A percentile compares a stretch with the other conserved stretches of the same genome.
Evolutionary conservation across 805 yeast genomes (phyloP).

Genomic region (Blastobotrys peoriensis): DNA sequence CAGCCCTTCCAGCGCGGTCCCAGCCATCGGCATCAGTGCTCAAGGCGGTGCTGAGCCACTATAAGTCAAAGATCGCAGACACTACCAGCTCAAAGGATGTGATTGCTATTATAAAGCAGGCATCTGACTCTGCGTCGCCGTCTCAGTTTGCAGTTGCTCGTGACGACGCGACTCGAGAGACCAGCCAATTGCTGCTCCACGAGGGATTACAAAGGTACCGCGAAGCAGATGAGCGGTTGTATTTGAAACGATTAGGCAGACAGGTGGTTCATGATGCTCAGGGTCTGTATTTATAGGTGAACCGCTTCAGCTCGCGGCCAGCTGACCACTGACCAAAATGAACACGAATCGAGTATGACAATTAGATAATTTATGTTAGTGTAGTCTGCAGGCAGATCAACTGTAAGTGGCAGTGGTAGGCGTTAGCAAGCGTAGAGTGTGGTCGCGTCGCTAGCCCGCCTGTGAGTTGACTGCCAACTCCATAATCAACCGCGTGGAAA

Average conservation of each 20-base stretch:
- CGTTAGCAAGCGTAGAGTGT: no score
- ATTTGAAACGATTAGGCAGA: conserved; percentile 20
- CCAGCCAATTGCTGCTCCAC: conserved; percentile 6
- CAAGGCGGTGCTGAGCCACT: conserved; percentile 19
- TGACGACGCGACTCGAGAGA: conserved; percentile 4
- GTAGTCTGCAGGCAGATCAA: no score
- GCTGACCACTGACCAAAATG: no score
- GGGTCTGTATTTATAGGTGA: conserved; percentile 11
- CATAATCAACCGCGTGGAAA: conserved; percentile 90
- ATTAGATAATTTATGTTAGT: no score
- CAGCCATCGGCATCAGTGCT: conserved; percentile 20
- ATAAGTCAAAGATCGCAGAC: conserved; percentile 10
- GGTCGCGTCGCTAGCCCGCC: no score
- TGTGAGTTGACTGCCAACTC: conserved; percentile 95
- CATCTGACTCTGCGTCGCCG: conserved; percentile 25
- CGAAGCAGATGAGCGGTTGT: conserved; percentile 22
- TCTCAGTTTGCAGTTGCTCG: conserved; percentile 12
- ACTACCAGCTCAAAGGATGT: conserved; percentile 25
- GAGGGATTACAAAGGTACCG: conserved; percentile 18
- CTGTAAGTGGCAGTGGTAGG: no score
- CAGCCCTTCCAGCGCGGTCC: conserved; percentile 15
- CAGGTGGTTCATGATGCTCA: conserved; percentile 18
- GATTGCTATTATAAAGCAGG: conserved; percentile 23
- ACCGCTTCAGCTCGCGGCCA: no score
- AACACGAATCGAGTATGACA: no score